Conservation (phyloP, 371 early-diverging fungal species). For the Gilbertella persicaria region DNA sequence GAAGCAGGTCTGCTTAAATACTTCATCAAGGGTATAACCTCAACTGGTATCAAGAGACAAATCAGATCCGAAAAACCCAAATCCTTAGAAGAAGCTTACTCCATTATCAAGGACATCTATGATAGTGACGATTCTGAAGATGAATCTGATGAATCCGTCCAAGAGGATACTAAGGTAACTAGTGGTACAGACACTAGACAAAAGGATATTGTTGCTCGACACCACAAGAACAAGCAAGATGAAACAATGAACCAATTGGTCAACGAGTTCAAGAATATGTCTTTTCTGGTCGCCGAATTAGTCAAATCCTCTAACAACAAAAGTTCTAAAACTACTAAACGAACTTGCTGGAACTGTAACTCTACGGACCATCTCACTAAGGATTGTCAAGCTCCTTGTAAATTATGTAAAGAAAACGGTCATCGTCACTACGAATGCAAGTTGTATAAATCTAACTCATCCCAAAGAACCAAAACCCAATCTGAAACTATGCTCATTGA, state of each 20-base stretch:
- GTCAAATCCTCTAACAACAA: not conserved
- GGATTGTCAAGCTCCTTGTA: not conserved
- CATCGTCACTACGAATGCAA: not conserved
- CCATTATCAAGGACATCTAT: not conserved
- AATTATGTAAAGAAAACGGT: not conserved
- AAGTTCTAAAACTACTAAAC: not conserved
- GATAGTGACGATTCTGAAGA: not conserved
- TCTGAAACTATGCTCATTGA: not conserved
- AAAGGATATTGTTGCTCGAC: not conserved
- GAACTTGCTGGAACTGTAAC: not conserved
- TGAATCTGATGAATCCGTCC: not conserved
- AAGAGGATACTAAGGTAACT: not conserved
- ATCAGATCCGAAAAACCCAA: not conserved
- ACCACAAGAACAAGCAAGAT: not conserved
- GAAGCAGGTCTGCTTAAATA: not conserved
- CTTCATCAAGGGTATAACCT: not conserved
- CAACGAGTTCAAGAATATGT: not conserved
- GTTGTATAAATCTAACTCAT: not conserved
- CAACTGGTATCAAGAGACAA: not conserved
- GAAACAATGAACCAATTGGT: not conserved
- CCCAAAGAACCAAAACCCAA: not conserved
- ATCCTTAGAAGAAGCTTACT: not conserved
- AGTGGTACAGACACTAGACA: not conserved
- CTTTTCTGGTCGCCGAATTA: not conserved
- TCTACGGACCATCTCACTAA: not conserved